Base-by-base conservation (phyloP, 805 yeast genomes). In the Danielia reshetovae region DNA sequence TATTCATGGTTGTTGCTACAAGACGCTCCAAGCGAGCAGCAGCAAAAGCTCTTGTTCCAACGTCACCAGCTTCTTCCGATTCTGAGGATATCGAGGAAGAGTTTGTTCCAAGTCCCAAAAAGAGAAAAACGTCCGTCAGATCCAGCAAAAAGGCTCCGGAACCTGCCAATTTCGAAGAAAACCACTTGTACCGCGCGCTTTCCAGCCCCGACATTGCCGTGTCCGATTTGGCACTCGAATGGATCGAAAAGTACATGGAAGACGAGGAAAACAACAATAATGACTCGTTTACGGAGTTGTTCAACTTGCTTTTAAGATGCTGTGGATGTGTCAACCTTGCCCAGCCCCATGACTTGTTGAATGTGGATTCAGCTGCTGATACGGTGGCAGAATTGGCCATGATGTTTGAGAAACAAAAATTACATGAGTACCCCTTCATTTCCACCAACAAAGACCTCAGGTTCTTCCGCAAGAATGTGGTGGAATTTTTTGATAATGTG, bases 381-480 rank as follows among this genome's bases (percentile, higher is more conserved):
- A 85, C 96, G 0, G 74, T 85, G 7, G 77, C 72, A 4, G 95
- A 86, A 55, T 59, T 88, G 18, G 83, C 84, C 42, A 64, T 75
- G 13, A 59, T 74, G 29, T 84, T 85, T 46, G 65, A 72, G 35
- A 62, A 65, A 10, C 89, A 84, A 55, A 67, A 68, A 34, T 51
- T 66, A 24, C 89, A 82, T 48, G 93, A 85, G 46, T 85, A 75
- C 45, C 87, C 89, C 7, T 67, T 86, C 36, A 42, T 65, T 11
- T 68, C 82, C 12, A 78, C 72, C 38, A 72, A 72, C 39, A 53
- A 62, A 51, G 35, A 65, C 48, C 39, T 75, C 45, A 68, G 62
- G 44, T 65, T 68, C 34, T 75, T 85, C 50, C 49, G 51, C 24
- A 38, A 59, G 29, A 79, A 79, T 48, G 73, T 77, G 27, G 45